phyloP scores from a whole-genome alignment of 1,139 yeast species.

The Blastobotrys ciferrii region DNA sequence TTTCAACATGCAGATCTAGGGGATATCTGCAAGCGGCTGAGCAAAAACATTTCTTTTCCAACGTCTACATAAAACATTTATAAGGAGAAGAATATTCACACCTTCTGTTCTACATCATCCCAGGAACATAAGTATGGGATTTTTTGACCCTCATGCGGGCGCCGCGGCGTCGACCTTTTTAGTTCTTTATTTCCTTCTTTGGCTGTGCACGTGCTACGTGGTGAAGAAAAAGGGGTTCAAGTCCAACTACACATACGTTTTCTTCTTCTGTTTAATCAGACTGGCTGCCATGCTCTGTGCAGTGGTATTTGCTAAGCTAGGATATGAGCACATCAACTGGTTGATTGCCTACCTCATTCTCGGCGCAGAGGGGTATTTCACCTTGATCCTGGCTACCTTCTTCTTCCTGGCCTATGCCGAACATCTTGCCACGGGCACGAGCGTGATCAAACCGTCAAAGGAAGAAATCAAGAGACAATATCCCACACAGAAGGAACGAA shows the following conservation, averaged over 20 bases:
- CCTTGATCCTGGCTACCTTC: conserved; percentile 23
- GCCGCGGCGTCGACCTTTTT: not conserved
- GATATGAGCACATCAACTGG: conserved; percentile 34
- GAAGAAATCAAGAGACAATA: not conserved
- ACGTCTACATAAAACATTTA: too few species aligned
- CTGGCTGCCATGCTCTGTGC: conserved; percentile 27
- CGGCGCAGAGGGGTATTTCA: conserved; percentile 29
- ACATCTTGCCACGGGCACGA: not conserved
- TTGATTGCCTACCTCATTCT: conserved; percentile 27
- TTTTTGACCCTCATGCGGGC: not conserved
- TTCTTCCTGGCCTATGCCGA: conserved; percentile 13
- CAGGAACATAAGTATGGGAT: too few species aligned
- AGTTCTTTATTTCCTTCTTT: not conserved
- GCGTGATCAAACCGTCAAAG: not conserved
- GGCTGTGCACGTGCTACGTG: not conserved
- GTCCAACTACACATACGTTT: not conserved
- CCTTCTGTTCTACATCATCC: too few species aligned
- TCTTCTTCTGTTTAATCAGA: conserved; percentile 19
- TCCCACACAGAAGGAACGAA: not conserved
- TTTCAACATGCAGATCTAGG: too few species aligned
- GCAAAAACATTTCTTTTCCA: too few species aligned
- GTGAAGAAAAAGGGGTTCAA: not conserved
- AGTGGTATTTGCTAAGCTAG: conserved; percentile 32
- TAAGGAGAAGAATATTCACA: too few species aligned
- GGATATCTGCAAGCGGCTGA: too few species aligned